A percentile compares a stretch with the other conserved stretches of the same genome.
Evolutionary conservation across 192 early-diverging fungal genomes (phyloP).

Genomic region (Spizellomyces sp.): DNA sequence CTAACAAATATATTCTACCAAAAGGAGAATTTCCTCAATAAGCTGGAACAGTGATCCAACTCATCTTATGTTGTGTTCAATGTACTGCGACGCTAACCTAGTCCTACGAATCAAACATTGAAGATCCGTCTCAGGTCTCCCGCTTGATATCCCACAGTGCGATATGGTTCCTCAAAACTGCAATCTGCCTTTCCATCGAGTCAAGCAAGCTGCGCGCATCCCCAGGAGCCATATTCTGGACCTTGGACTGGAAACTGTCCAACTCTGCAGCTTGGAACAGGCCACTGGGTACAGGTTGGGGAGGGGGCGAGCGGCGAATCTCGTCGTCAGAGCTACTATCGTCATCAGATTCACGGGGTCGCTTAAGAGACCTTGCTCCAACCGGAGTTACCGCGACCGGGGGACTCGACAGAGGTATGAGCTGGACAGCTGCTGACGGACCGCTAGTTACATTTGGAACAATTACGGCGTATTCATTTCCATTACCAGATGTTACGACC

Average conservation of each 20-base stretch:
- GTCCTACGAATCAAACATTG: too few relatives aligned
- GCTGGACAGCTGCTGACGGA: neutral
- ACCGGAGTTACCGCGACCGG: neutral
- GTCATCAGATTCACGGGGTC: constrained; percentile 6
- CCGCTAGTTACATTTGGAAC: neutral
- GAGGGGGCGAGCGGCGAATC: neutral
- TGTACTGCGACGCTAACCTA: too few relatives aligned
- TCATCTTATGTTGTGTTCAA: too few relatives aligned
- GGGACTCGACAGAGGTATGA: neutral
- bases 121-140: too few relatives aligned
- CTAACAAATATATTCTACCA: too few relatives aligned
- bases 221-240: neutral
- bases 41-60: too few relatives aligned
- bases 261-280: neutral
- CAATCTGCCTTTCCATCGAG: constrained; percentile 19
- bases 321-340: neutral
- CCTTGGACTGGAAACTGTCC: neutral
- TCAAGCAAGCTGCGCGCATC: constrained; percentile 17
- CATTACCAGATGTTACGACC: neutral
- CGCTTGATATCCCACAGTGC: neutral
- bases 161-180: constrained; percentile 19
- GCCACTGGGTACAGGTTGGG: neutral
- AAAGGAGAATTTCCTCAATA: too few relatives aligned
- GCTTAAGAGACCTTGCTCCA: neutral
- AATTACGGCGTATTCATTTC: neutral